phyloP scores from a whole-genome alignment of 1,284 basidiomycete species.

The Pholiota adiposa region DNA sequence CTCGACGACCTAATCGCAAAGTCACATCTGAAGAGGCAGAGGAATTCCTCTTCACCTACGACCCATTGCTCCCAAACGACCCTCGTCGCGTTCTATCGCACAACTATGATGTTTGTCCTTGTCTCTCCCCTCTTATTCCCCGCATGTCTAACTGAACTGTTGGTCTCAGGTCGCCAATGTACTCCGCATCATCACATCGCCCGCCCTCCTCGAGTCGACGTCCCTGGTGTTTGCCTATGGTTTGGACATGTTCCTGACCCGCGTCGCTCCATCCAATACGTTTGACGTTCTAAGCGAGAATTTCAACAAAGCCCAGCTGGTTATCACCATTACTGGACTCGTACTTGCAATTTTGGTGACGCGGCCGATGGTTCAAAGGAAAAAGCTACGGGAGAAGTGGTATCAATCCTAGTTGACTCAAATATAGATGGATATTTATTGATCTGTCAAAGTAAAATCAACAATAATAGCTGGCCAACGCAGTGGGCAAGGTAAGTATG shows the following conservation, averaged over 20 bases:
- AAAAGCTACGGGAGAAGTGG: slow-evolving; percentile 70
- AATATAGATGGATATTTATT: neutral
- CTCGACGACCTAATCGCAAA: slow-evolving; percentile 82
- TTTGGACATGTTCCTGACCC: slow-evolving; percentile 85
- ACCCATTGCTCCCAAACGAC: slow-evolving; percentile 77
- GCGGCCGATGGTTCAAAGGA: slow-evolving; percentile 74
- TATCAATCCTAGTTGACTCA: slow-evolving; percentile 37
- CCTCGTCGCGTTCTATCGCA: slow-evolving; percentile 81
- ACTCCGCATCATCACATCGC: slow-evolving; percentile 69
- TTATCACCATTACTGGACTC: slow-evolving; percentile 81
- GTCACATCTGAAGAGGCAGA: slow-evolving; percentile 81
- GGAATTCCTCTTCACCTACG: slow-evolving; percentile 87
- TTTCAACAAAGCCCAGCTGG: slow-evolving; percentile 94
- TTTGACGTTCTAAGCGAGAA: slow-evolving; percentile 92
- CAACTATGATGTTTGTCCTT: slow-evolving; percentile 60
- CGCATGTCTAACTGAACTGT: slow-evolving; percentile 7
- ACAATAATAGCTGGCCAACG: no score
- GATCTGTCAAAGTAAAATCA: no score
- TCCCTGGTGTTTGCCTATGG: slow-evolving; percentile 88
- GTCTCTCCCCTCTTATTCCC: slow-evolving; percentile 13
- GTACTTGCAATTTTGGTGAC: slow-evolving; percentile 76
- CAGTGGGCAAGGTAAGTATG: no score
- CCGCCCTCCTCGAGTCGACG: slow-evolving; percentile 90
- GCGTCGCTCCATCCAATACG: slow-evolving; percentile 85
- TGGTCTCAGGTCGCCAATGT: slow-evolving; percentile 65